Percentiles rank a stretch among this genome's conserved stretches.
Evolutionary conservation across 129 eudicot species (phyloP).

Genomic region (Helianthus tuberosus): DNA sequence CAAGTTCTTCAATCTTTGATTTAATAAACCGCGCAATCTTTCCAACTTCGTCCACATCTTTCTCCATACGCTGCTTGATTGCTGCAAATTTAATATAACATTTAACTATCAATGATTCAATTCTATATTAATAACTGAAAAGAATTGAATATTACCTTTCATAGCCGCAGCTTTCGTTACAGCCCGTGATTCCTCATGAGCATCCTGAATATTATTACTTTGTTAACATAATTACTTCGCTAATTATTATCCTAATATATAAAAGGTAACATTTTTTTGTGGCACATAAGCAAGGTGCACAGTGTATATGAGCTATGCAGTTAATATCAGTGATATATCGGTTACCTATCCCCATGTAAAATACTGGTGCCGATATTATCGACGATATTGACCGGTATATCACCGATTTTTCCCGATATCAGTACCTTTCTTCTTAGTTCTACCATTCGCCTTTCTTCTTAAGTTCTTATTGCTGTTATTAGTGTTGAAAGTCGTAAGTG

Average conservation of each 20-base stretch:
- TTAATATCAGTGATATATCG: no score
- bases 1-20: constrained; percentile 88
- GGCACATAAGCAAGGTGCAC: not conserved
- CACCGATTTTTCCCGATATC: no score
- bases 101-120: not conserved
- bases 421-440: no score
- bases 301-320: not conserved
- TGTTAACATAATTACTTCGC: constrained; percentile 13
- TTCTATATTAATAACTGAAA: constrained; percentile 3
- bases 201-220: constrained; percentile 58
- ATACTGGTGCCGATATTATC: no score
- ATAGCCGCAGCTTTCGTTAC: constrained; percentile 91
- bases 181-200: constrained; percentile 91
- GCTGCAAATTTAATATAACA: constrained; percentile 48
- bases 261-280: not conserved
- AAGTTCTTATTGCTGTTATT: no score
- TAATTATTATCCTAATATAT: not conserved
- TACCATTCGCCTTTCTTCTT: no score
- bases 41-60: constrained; percentile 96
- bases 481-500: no score
- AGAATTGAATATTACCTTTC: constrained; percentile 59
- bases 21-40: constrained; percentile 82
- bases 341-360: no score
- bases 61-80: constrained; percentile 95
- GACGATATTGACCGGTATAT: no score